Evolutionary conservation across 352 stramenopile species (phyloP).

Genomic region (Phytophthora pisi): DNA sequence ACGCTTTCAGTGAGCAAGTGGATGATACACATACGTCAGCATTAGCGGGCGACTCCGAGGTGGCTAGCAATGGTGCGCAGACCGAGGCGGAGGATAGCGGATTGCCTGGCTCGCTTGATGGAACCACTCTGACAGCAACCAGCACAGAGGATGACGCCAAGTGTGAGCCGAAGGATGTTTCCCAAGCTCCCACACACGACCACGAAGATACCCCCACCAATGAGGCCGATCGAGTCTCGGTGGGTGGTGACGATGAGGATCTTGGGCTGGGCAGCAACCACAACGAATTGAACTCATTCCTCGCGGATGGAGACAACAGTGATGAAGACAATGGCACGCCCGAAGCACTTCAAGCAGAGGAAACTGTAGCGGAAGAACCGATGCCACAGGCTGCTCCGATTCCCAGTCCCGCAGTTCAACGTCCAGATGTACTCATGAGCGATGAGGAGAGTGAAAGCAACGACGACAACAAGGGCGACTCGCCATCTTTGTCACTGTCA

Average conservation of each 20-base stretch:
- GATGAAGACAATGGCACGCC: not conserved
- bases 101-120: not conserved
- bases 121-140: not conserved
- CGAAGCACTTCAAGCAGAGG: not conserved
- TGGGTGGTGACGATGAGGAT: not conserved
- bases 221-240: not conserved
- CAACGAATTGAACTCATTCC: conserved; percentile 17
- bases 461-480: not conserved
- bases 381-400: not conserved
- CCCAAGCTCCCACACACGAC: conserved; percentile 1
- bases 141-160: not conserved
- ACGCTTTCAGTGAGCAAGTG: not conserved
- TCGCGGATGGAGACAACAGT: conserved; percentile 11
- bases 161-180: conserved; percentile 12
- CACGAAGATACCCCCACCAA: not conserved
- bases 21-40: not conserved
- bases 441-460: conserved; percentile 35
- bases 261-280: conserved; percentile 4
- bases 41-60: not conserved
- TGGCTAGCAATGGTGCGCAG: not conserved
- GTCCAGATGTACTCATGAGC: conserved; percentile 29
- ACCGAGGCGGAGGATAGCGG: not conserved
- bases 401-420: not conserved
- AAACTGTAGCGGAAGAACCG: not conserved
- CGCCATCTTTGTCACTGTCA: conserved; percentile 3